These are phyloP conservation scores for Gymnopilus dilepis DNA, from an alignment of 768 basidiomycete species.

Conservation along the genomic window DNA sequence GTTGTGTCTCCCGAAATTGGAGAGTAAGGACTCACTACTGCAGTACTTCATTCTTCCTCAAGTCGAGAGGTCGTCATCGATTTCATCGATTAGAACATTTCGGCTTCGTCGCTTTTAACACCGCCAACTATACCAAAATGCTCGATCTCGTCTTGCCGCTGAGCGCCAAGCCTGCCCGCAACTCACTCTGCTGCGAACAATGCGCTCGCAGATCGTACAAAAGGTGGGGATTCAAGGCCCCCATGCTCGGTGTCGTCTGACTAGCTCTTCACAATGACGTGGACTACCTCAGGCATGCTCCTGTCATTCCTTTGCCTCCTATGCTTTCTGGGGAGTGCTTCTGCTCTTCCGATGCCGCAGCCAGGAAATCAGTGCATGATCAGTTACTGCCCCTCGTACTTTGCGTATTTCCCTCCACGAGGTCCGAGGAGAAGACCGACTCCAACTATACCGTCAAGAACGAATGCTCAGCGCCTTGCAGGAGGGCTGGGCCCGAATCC, in stretches of 20 bases:
- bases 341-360: slow-evolving; percentile 6
- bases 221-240: background rate
- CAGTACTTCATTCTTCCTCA: no score
- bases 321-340: background rate
- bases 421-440: background rate
- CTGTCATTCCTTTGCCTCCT: background rate
- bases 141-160: no score
- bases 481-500: slow-evolving; percentile 15
- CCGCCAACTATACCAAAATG: background rate
- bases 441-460: slow-evolving; percentile 4
- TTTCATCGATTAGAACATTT: no score
- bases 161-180: background rate
- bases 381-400: slow-evolving; percentile 12
- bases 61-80: no score
- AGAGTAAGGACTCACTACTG: no score
- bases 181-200: background rate
- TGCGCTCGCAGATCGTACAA: background rate
- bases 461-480: slow-evolving; percentile 21
- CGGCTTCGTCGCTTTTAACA: background rate
- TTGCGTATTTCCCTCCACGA: slow-evolving; percentile 18
- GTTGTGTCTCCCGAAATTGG: no score
- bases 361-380: slow-evolving; percentile 18
- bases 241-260: no score
- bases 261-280: background rate
- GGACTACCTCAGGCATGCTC: background rate